Percentiles rank a stretch among this genome's conserved stretches.
phyloP scores from a whole-genome alignment of 305 asterid species.

The Fraxinus paxiana region DNA sequence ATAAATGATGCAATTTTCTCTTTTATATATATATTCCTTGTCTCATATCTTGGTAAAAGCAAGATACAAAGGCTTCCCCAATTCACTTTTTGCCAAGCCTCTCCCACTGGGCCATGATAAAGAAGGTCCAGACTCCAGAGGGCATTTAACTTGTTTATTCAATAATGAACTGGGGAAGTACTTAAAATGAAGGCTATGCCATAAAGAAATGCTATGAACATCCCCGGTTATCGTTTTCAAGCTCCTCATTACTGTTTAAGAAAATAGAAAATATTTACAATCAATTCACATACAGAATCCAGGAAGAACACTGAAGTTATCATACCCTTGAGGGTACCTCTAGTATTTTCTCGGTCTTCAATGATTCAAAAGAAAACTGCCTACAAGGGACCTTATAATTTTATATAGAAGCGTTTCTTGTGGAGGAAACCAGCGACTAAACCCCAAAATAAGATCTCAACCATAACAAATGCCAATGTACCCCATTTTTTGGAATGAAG shows the following conservation, averaged over 20 bases:
- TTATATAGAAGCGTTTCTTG: constrained; percentile 44
- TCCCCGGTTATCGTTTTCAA: background rate
- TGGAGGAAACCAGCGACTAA: constrained; percentile 55
- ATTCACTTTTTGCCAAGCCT: background rate
- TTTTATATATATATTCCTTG: background rate
- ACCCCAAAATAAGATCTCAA: constrained; percentile 85
- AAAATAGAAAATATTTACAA: background rate
- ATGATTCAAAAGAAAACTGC: background rate
- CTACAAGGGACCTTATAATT: constrained; percentile 27
- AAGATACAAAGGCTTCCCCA: background rate
- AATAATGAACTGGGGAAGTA: background rate
- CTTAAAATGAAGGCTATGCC: background rate
- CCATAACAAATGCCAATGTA: constrained; percentile 58
- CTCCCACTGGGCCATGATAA: background rate
- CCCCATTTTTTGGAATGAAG: constrained; percentile 68
- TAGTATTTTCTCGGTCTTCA: background rate
- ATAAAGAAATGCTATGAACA: background rate
- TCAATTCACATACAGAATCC: background rate
- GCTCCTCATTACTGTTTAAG: background rate
- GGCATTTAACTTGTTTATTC: background rate
- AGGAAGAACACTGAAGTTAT: background rate
- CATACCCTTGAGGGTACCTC: background rate
- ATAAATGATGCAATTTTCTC: background rate
- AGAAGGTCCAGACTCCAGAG: background rate
- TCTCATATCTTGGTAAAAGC: background rate